phyloP scores from a whole-genome alignment of 2,329 filamentous ascomycete genomes.

The Scedosporium minutisporum region DNA sequence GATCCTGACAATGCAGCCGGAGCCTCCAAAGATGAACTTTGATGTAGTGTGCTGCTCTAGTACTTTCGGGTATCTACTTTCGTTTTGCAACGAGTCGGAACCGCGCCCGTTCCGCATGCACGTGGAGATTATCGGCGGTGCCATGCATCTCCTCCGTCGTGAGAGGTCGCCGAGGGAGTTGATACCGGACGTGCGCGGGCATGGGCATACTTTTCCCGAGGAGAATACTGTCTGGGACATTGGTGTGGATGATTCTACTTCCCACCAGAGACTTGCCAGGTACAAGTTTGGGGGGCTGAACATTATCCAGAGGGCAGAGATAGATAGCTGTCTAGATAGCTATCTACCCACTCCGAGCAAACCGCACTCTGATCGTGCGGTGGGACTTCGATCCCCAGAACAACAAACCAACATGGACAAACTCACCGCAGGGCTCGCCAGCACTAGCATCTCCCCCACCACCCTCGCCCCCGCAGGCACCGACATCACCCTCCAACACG shows the following conservation, averaged over 20 bases:
- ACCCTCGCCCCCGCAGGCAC: background rate
- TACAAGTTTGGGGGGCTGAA: constrained; percentile 47
- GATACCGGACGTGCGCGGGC: constrained; percentile 47
- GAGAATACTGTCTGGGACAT: constrained; percentile 54
- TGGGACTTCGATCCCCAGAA: background rate
- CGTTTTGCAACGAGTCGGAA: background rate
- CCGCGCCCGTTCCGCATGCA: constrained; percentile 43
- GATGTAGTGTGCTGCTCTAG: background rate
- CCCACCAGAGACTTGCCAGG: constrained; percentile 51
- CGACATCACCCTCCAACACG: background rate
- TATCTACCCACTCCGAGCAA: constrained; percentile 23
- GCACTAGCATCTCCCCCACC: background rate
- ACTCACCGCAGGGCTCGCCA: background rate
- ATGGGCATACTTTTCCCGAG: constrained; percentile 58
- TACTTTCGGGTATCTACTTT: background rate
- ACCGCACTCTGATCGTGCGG: background rate
- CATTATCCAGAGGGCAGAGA: constrained; percentile 45
- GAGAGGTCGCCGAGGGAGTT: constrained; percentile 50
- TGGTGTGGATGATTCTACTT: constrained; percentile 42
- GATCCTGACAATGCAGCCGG: background rate
- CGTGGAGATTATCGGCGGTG: constrained; percentile 43
- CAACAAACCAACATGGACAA: background rate
- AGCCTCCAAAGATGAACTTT: background rate
- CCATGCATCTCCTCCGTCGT: constrained; percentile 53
- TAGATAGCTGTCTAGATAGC: constrained; percentile 45